Base-by-base conservation (phyloP, 441 rosid species). In the Brassica balearica region DNA sequence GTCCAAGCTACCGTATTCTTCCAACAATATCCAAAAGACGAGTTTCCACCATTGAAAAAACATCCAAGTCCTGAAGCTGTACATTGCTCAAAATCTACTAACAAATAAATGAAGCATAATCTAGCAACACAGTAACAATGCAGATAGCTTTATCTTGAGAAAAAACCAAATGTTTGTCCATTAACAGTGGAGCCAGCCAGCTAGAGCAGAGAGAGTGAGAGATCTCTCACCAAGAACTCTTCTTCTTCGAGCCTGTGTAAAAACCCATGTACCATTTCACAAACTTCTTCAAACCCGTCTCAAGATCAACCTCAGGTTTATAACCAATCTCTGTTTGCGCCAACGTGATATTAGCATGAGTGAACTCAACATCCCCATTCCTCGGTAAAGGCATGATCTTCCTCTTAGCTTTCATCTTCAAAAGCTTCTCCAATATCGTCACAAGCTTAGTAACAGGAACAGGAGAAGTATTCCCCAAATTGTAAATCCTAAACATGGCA, bases 381-480 rank as follows among this genome's bases (percentile, higher is more conserved):
- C 91, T 85, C 0, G 94, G 94, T 66, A 92, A 69, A 19, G 91
- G 90, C 85, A 85, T 36, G 36, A 86, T 68, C 81, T 91, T 89
- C 74, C 79, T 88, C 91, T 89, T 86, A 55, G 92, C 94, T 65
- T 88, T 89, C 71, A 81, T 77, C 84, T 91, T 87, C 82, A 92
- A 83, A 69, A 88, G 79, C 86, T 84, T 92, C 84, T 91, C 96
- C 65, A 91, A 48, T 29, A 88, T 85, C 34, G 83, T 86, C 19
- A 91, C 96, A 66, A 92, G 90, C 81, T 79, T 83, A 27, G 84
- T 85, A 11, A 92, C 91, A 9, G 88, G 92, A 17, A 91, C 89
- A 1, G 94, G 96, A 0, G 91, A 82, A 12, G 94, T 92, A 77
- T 91, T 91, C 80, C 97, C 97, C 87, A 92, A 80, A 85, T 92